phyloP scores from a whole-genome alignment of 2,329 filamentous ascomycete species.

The Fusarium staphyleae region DNA sequence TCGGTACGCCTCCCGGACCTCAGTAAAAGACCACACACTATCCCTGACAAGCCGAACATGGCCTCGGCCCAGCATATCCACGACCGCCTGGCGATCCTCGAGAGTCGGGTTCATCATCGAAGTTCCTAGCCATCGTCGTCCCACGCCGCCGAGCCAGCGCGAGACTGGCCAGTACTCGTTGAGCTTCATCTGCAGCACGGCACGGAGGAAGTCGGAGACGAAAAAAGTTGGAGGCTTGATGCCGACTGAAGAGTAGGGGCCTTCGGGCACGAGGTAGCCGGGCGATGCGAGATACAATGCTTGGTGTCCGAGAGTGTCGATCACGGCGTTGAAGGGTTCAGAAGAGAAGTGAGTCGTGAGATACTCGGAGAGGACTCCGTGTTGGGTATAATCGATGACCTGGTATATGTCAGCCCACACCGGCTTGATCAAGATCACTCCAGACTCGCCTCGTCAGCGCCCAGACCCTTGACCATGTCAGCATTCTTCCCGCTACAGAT shows the following conservation, averaged over 20 bases:
- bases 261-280: constrained; percentile 48
- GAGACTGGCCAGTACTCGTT: constrained; percentile 50
- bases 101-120: constrained; percentile 47
- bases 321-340: constrained; percentile 52
- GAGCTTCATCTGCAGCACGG: constrained; percentile 47
- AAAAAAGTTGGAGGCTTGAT: constrained; percentile 47
- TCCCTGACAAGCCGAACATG: constrained; percentile 48
- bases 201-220: constrained; percentile 42
- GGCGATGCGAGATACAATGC: constrained; percentile 52
- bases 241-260: constrained; percentile 52
- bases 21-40: constrained; percentile 48
- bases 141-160: constrained; percentile 48
- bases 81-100: constrained; percentile 45
- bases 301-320: constrained; percentile 59
- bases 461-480: constrained; percentile 54
- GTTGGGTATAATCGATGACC: constrained; percentile 52
- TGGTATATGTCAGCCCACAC: constrained; percentile 19
- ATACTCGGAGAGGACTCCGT: constrained; percentile 46
- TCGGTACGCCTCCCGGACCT: constrained; percentile 48
- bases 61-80: constrained; percentile 46
- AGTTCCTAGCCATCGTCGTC: constrained; percentile 46
- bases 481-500: constrained; percentile 57
- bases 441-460: constrained; percentile 56
- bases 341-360: constrained; percentile 45
- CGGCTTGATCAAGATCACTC: constrained; percentile 1